A percentile compares a stretch with the other conserved stretches of the same genome.
These are phyloP conservation scores for Boletus sp. DNA, from an alignment of 1,284 basidiomycete genomes.

Conservation along the genomic window DNA sequence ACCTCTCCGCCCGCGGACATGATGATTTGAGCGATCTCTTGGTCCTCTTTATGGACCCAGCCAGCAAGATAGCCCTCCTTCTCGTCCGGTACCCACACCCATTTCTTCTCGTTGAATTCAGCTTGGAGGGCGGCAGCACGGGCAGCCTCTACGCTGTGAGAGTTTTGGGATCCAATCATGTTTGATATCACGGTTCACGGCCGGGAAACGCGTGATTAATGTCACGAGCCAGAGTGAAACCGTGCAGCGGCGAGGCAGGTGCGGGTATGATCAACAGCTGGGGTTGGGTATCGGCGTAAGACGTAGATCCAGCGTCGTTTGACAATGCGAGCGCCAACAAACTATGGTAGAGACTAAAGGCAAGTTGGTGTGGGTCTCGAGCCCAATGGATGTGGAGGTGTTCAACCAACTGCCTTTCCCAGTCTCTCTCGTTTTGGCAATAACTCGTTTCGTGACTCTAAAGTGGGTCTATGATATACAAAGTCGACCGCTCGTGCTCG, in stretches of 20 bases:
- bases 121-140: constrained; percentile 84
- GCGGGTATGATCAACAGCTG: constrained; percentile 1
- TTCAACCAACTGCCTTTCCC: constrained; percentile 6
- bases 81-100: constrained; percentile 93
- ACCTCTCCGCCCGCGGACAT: constrained; percentile 78
- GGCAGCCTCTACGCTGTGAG: constrained; percentile 68
- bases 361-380: background rate
- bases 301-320: constrained; percentile 4
- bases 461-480: too few relatives aligned
- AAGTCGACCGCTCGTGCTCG: too few relatives aligned
- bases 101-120: constrained; percentile 96
- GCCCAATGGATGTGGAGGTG: too few relatives aligned
- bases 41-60: constrained; percentile 84
- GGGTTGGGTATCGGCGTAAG: constrained; percentile 12
- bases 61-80: constrained; percentile 87
- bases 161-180: constrained; percentile 53
- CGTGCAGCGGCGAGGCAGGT: background rate
- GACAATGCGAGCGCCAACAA: background rate
- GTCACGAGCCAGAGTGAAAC: constrained; percentile 5
- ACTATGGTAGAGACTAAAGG: background rate
- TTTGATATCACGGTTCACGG: constrained; percentile 6
- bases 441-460: background rate
- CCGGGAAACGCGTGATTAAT: constrained; percentile 16
- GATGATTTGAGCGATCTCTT: constrained; percentile 73
- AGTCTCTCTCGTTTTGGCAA: constrained; percentile 13